Conservation (phyloP, 129 eudicot species). For the Helianthus annuus region HanXRQr2.0-SUNRISE NC_035439.2:143403621-143404120, state of each 20-base stretch:
- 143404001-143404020: slow-evolving; percentile 22
- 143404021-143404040: not conserved
- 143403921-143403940: not conserved
- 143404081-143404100: not conserved
- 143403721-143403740: too few relatives aligned
- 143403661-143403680: too few relatives aligned
- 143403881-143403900: not conserved
- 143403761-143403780: too few relatives aligned
- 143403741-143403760: too few relatives aligned
- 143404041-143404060: not conserved
- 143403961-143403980: slow-evolving; percentile 12
- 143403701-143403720: too few relatives aligned
- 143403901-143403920: not conserved
- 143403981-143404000: slow-evolving; percentile 26
- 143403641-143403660: too few relatives aligned
- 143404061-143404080: not conserved
- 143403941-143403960: slow-evolving; percentile 12
- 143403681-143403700: too few relatives aligned
- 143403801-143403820: too few relatives aligned
- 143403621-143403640: too few relatives aligned
- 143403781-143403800: too few relatives aligned
- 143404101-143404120: too few relatives aligned
- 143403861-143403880: not conserved
- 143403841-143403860: not conserved
- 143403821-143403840: not conserved